A percentile compares a stretch with the other conserved stretches of the same genome.
Evolutionary conservation across 1,284 basidiomycete genomes (phyloP).

Genomic region (Coniferiporia sulphurascens): DNA sequence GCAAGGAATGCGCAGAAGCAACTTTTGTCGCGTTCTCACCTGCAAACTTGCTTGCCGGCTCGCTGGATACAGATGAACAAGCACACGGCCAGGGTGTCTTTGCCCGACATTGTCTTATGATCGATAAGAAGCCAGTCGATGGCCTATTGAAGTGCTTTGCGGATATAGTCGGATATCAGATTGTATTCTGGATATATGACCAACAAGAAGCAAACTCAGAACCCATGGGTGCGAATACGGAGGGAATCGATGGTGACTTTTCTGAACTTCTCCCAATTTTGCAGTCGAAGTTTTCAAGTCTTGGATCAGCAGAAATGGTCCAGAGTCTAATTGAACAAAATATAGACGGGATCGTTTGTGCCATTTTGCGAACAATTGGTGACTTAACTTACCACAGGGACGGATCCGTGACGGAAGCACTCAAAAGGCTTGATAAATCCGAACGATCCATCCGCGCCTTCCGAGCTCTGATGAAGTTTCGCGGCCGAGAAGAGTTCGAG

Average conservation of each 20-base stretch:
- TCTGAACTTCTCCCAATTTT: slow-evolving; percentile 28
- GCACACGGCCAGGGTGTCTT: slow-evolving; percentile 48
- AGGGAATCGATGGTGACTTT: slow-evolving; percentile 15
- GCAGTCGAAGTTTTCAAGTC: slow-evolving; percentile 28
- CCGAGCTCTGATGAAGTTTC: slow-evolving; percentile 44
- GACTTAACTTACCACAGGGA: slow-evolving; percentile 50
- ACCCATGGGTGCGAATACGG: slow-evolving; percentile 17
- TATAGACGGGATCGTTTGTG: slow-evolving; percentile 50
- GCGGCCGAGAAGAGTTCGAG: slow-evolving; percentile 41
- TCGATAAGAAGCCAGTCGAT: slow-evolving; percentile 45
- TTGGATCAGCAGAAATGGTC: slow-evolving; percentile 33
- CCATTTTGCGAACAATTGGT: slow-evolving; percentile 53
- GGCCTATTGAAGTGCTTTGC: slow-evolving; percentile 66
- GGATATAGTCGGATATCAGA: slow-evolving; percentile 62
- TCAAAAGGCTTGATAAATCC: slow-evolving; percentile 33
- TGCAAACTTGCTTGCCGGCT: slow-evolving; percentile 45
- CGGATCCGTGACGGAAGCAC: slow-evolving; percentile 43
- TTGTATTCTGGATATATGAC: slow-evolving; percentile 44
- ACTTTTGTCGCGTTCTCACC: slow-evolving; percentile 62
- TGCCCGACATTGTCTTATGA: slow-evolving; percentile 56
- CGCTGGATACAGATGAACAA: slow-evolving; percentile 25
- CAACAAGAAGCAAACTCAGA: slow-evolving; percentile 4
- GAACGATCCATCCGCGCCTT: slow-evolving; percentile 38
- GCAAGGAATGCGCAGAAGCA: slow-evolving; percentile 53
- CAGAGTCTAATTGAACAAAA: slow-evolving; percentile 37